Evolutionary conservation across 148 eudicot species (phyloP).

Genomic region (Amaranthus cruentus): DNA sequence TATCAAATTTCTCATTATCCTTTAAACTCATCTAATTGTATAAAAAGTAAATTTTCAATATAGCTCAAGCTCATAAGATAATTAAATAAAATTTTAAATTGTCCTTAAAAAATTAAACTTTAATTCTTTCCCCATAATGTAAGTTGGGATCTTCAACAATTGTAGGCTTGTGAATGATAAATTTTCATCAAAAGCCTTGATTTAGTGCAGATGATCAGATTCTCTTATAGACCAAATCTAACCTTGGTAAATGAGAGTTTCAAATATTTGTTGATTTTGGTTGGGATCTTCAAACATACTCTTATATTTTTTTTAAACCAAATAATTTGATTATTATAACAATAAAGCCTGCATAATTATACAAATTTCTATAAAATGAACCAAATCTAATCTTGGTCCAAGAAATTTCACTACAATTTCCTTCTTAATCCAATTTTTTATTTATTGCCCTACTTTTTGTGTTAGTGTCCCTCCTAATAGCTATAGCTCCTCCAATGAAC

Average conservation of each 20-base stretch:
- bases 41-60: too few relatives aligned
- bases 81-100: too few relatives aligned
- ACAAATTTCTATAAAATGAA: conserved; percentile 27
- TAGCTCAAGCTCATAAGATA: too few relatives aligned
- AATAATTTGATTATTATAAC: conserved; percentile 2
- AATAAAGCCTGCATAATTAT: conserved; percentile 25
- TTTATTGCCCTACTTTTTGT: conserved; percentile 1
- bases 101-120: too few relatives aligned
- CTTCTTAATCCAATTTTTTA: neutral
- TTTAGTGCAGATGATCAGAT: neutral
- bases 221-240: conserved; percentile 18
- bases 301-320: conserved; percentile 9
- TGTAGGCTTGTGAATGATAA: neutral
- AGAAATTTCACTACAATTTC: conserved; percentile 19
- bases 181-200: conserved; percentile 20
- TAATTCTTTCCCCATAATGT: neutral
- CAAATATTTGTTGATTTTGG: conserved; percentile 13
- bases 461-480: neutral
- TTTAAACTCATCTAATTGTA: too few relatives aligned
- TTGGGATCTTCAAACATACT: conserved; percentile 26
- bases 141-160: conserved; percentile 22
- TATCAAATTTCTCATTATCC: too few relatives aligned
- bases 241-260: conserved; percentile 19
- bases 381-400: conserved; percentile 35
- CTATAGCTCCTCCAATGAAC: conserved; percentile 18